phyloP scores from a whole-genome alignment of 768 basidiomycete species.

The Lentinus tigrinus region DNA sequence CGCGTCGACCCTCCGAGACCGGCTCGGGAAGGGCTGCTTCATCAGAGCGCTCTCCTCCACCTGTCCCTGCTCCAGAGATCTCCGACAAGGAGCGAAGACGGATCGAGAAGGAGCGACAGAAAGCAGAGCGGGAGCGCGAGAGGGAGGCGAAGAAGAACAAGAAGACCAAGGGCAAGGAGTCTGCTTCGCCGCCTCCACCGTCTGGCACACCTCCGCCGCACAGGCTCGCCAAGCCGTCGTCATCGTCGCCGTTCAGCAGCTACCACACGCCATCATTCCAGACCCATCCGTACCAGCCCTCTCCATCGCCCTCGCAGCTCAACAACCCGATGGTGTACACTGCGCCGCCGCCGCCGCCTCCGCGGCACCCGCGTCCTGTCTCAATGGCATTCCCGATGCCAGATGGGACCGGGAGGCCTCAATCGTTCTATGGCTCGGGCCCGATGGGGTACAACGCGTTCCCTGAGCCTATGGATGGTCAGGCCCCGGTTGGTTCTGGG shows the following conservation, averaged over 20 bases:
- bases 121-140: slow-evolving; percentile 31
- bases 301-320: slow-evolving; percentile 43
- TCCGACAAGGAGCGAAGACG: slow-evolving; percentile 29
- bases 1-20: slow-evolving; percentile 12
- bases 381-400: slow-evolving; percentile 7
- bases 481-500: not conserved
- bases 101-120: slow-evolving; percentile 39
- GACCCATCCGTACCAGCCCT: slow-evolving; percentile 36
- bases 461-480: not conserved
- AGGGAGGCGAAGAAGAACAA: slow-evolving; percentile 37
- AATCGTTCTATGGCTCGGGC: slow-evolving; percentile 3
- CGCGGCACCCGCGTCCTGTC: not conserved
- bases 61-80: not conserved
- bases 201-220: not conserved
- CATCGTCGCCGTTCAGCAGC: not conserved
- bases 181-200: not conserved
- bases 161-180: slow-evolving; percentile 16
- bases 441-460: slow-evolving; percentile 2
- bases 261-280: slow-evolving; percentile 33
- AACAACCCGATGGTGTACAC: slow-evolving; percentile 41
- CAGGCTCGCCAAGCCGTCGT: slow-evolving; percentile 6
- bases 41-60: not conserved
- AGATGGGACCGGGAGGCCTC: not conserved
- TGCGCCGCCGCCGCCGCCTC: slow-evolving; percentile 27
- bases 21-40: slow-evolving; percentile 7